These are phyloP conservation scores for Middelhovenomyces tepae DNA, from an alignment of 805 yeast genomes.

Conservation along the genomic window DNA sequence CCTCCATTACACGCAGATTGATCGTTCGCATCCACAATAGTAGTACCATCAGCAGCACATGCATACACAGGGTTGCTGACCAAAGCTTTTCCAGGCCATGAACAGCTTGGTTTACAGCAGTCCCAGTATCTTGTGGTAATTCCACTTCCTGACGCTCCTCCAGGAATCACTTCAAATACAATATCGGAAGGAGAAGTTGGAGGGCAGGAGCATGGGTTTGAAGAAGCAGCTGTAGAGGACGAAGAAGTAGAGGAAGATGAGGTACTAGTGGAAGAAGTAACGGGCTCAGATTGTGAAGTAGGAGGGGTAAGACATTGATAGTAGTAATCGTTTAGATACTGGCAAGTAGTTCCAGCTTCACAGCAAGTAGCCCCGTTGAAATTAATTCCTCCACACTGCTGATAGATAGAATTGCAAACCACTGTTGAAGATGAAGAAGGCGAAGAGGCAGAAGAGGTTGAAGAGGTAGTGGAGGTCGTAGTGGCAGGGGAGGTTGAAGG, in stretches of 20 bases:
- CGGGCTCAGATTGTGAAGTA: background rate
- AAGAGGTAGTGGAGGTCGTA: background rate
- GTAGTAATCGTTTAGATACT: slow-evolving; percentile 3
- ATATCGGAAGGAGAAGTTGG: slow-evolving; percentile 1
- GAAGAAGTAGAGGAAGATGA: background rate
- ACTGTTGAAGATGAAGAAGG: background rate
- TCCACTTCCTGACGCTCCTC: slow-evolving; percentile 3
- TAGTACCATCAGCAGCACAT: slow-evolving; percentile 7
- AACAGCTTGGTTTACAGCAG: slow-evolving; percentile 8
- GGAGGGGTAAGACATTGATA: slow-evolving; percentile 1
- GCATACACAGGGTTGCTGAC: slow-evolving; percentile 5
- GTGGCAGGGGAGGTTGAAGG: background rate
- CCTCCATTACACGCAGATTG: slow-evolving; percentile 9
- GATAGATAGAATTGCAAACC: slow-evolving; percentile 1
- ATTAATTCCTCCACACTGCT: slow-evolving; percentile 3
- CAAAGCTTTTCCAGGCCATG: slow-evolving; percentile 7
- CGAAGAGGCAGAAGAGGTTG: background rate
- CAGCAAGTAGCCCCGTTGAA: slow-evolving; percentile 4
- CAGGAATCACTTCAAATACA: no score
- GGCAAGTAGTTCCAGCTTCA: slow-evolving; percentile 4
- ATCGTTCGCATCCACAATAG: slow-evolving; percentile 4
- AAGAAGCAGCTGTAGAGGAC: background rate
- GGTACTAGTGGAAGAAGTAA: background rate
- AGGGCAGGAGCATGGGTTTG: background rate
- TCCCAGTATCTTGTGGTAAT: slow-evolving; percentile 9